Conservation (phyloP, 2,329 filamentous ascomycete species). For the Metarhizium rileyi region DNA sequence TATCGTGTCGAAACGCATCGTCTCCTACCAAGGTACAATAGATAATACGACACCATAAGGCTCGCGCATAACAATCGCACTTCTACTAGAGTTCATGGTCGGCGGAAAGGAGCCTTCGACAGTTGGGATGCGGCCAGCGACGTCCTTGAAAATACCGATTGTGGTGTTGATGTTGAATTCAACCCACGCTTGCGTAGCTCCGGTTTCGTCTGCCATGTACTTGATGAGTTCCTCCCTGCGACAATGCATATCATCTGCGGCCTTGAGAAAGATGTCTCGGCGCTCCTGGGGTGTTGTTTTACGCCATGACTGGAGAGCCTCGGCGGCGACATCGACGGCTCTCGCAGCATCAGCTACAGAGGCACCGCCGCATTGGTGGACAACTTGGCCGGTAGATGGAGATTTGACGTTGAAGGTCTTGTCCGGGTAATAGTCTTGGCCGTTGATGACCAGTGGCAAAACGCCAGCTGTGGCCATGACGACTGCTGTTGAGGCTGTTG, state of each 20-base stretch:
- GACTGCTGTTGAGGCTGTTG: not conserved
- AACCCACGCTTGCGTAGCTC: constrained; percentile 26
- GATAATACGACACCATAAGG: constrained; percentile 71
- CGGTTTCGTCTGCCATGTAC: constrained; percentile 48
- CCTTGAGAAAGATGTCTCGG: constrained; percentile 60
- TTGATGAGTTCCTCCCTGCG: constrained; percentile 49
- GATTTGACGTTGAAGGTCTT: constrained; percentile 46
- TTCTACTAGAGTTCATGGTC: constrained; percentile 20
- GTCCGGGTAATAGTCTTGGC: constrained; percentile 32
- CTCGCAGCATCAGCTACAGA: constrained; percentile 44
- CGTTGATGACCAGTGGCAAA: constrained; percentile 34
- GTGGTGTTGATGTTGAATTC: constrained; percentile 29
- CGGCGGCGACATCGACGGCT: constrained; percentile 45
- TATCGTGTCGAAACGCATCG: not conserved
- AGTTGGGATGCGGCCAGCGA: constrained; percentile 31
- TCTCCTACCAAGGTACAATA: constrained; percentile 67
- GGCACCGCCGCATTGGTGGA: constrained; percentile 47
- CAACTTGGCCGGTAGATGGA: constrained; percentile 41
- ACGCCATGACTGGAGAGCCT: constrained; percentile 61
- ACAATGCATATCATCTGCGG: constrained; percentile 52
- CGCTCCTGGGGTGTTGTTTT: constrained; percentile 49
- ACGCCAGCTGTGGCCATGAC: not conserved
- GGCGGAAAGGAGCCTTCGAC: constrained; percentile 28
- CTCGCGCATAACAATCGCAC: constrained; percentile 59
- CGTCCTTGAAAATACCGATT: constrained; percentile 30